These are phyloP conservation scores for Gamsiella multidivaricata DNA, from an alignment of 192 early-diverging fungal species.

Conservation along the genomic window DNA sequence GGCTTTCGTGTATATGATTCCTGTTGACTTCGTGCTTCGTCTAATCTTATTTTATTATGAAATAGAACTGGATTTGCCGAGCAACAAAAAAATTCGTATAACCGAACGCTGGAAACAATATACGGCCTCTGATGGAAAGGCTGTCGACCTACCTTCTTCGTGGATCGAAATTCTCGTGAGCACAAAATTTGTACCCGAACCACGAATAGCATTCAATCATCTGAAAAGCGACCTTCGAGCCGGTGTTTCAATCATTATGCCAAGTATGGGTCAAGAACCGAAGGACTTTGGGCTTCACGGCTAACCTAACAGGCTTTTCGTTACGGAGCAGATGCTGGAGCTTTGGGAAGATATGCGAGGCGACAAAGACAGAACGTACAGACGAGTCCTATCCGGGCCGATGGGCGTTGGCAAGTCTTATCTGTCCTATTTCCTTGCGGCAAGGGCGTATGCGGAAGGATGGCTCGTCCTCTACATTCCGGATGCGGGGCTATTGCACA, in stretches of 20 bases:
- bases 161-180: constrained; percentile 19
- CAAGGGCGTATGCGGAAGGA: not conserved
- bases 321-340: constrained; percentile 43
- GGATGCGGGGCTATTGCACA: not conserved
- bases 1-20: not conserved
- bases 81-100: constrained; percentile 30
- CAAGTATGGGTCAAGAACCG: constrained; percentile 14
- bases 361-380: constrained; percentile 6
- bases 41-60: not conserved
- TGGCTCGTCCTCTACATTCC: not conserved
- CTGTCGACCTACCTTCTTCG: constrained; percentile 17
- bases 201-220: constrained; percentile 11
- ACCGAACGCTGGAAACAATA: constrained; percentile 16
- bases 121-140: constrained; percentile 24
- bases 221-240: constrained; percentile 9
- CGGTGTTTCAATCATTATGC: constrained; percentile 4
- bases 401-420: constrained; percentile 9
- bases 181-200: constrained; percentile 13
- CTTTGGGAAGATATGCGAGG: constrained; percentile 20
- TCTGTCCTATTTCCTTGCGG: not conserved
- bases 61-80: constrained; percentile 6
- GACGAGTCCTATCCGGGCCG: constrained; percentile 44
- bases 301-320: constrained; percentile 3
- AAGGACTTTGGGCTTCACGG: constrained; percentile 6
- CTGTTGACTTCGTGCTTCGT: not conserved